Conservation (phyloP, 108 stramenopile genomes). For the Nitzschia palea region DNA sequence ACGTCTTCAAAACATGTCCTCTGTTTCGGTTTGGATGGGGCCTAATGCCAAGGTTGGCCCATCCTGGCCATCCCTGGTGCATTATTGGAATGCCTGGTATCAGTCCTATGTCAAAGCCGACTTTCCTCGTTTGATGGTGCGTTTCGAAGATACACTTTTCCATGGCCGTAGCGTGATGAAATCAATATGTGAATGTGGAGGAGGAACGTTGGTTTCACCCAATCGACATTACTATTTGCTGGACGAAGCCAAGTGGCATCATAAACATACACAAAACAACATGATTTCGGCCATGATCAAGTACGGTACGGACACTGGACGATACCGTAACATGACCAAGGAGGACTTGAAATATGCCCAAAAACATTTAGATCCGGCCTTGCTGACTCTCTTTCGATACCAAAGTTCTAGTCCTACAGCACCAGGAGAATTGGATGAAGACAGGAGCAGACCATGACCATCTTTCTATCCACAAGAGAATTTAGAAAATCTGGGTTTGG, state of each 20-base stretch:
- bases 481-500: no score
- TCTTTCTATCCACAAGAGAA: no score
- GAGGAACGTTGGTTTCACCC: slow-evolving; percentile 29
- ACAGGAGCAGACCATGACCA: no score
- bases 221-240: slow-evolving; percentile 5
- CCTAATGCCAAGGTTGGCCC: slow-evolving; percentile 29
- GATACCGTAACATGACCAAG: slow-evolving; percentile 44
- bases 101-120: slow-evolving; percentile 46
- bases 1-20: slow-evolving; percentile 18
- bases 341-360: slow-evolving; percentile 54
- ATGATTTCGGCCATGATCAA: slow-evolving; percentile 65
- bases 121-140: slow-evolving; percentile 65
- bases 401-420: no score
- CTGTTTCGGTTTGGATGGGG: slow-evolving; percentile 30
- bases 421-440: no score
- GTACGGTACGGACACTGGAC: slow-evolving; percentile 61
- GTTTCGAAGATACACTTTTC: slow-evolving; percentile 81
- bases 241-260: slow-evolving; percentile 31
- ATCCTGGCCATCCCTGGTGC: slow-evolving; percentile 48
- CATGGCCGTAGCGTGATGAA: slow-evolving; percentile 55
- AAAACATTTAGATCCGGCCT: slow-evolving; percentile 36
- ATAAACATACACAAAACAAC: slow-evolving; percentile 46
- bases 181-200: slow-evolving; percentile 67
- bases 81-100: slow-evolving; percentile 80
- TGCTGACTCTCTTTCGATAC: slow-evolving; percentile 62